Base-by-base conservation (phyloP, 495 filamentous ascomycete species). In the Tuber indicum region DNA sequence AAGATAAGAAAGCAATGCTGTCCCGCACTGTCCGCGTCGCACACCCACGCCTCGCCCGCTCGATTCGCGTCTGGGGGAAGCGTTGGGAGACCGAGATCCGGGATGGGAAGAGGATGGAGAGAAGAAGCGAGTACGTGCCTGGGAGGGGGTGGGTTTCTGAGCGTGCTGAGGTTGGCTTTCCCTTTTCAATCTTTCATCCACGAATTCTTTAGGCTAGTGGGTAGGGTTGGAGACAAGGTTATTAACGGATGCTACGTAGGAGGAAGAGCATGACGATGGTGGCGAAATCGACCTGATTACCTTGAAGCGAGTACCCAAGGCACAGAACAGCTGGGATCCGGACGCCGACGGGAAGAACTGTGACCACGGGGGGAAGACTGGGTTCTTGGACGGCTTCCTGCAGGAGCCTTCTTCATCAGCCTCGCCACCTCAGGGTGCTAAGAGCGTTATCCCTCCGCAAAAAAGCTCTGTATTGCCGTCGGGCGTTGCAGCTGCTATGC, bases 271-370 rank as follows among this genome's bases (percentile, higher is more conserved):
- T 62, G 66, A 36, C 74, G 41, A 74, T 39, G 19, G n/a, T 69
- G 14, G 17, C 12, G 78, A 80, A 7, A 79, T 80, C 17, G 78
- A 80, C 47, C 23, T 80, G 3, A 80, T 80, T 1, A 79, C 78
- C 2, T 49, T 80, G 21, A 71, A 46, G 2, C 46, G 72, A 41
- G 58, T 80, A 1, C 78, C 74, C n/a, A 80, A 41, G 26, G n/a
- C 1, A 0, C 58, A 36, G 26, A 36, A 17, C 32, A 36, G 58
- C 14, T 36, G 58, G 58, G 58, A 66, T 66, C 58, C 58, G 14
- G 58, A 66, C 58, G 14, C 6, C 12, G 26, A 66, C 36, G 32
- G 58, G 58, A 36, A 66, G 58, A 66, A 36, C 10, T 3, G 9
- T 4, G n/a, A 32, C 3, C 3, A 66, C 17, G 26, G 3, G 3